Evolutionary conservation across 257 asterid species (phyloP).

Genomic region (Coffea canephora): DNA sequence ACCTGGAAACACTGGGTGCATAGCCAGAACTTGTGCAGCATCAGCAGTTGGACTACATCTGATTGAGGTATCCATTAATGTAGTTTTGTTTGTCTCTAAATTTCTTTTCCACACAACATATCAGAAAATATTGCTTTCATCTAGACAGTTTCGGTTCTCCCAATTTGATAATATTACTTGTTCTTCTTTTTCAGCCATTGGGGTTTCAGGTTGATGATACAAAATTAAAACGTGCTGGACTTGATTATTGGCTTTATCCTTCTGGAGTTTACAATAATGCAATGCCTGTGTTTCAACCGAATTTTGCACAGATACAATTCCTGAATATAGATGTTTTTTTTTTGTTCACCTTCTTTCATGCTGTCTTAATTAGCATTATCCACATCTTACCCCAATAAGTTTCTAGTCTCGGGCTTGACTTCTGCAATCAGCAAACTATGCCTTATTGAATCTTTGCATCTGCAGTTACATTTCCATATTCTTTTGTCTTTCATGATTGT

Average conservation of each 20-base stretch:
- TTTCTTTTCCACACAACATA: not conserved
- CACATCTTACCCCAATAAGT: not conserved
- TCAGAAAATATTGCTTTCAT: not conserved
- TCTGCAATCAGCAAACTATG: not conserved
- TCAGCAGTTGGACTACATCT: constrained; percentile 90
- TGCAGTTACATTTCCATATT: not conserved
- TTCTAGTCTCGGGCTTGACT: not conserved
- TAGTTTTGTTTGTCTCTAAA: constrained; percentile 2
- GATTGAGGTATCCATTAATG: constrained; percentile 53
- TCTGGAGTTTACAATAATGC: not conserved
- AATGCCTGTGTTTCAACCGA: not conserved
- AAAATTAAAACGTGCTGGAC: constrained; percentile 92
- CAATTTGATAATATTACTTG: constrained; percentile 9
- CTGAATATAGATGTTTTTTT: not conserved
- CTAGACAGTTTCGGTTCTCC: constrained; percentile 1
- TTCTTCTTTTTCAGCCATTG: constrained; percentile 63
- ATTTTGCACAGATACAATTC: not conserved
- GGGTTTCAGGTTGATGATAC: constrained; percentile 86
- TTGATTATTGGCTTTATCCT: constrained; percentile 99
- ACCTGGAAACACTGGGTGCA: constrained; percentile 96
- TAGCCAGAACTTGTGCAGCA: constrained; percentile 96
- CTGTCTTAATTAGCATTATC: not conserved
- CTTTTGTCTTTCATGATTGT: not conserved
- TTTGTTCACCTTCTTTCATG: not conserved
- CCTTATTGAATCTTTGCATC: not conserved